phyloP scores from a whole-genome alignment of 139 green algal genomes.

The Chara braunii region DNA sequence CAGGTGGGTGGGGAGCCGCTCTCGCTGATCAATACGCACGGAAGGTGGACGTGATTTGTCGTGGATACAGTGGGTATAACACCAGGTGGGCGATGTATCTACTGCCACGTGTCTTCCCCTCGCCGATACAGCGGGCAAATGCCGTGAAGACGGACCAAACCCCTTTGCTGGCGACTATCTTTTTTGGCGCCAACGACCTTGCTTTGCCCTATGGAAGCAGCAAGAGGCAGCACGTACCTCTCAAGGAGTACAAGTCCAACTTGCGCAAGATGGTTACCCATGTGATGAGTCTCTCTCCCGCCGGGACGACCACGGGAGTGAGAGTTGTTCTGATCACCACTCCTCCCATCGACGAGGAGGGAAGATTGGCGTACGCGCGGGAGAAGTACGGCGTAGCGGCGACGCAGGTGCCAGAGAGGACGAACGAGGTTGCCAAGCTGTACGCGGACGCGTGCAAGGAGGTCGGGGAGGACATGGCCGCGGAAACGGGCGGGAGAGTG shows the following conservation, averaged over 20 bases:
- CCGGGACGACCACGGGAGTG: too few relatives aligned
- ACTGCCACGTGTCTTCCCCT: slow-evolving; percentile 53
- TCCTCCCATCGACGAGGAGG: slow-evolving; percentile 26
- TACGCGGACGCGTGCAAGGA: slow-evolving; percentile 52
- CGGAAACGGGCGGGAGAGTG: slow-evolving; percentile 43
- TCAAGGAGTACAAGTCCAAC: slow-evolving; percentile 51
- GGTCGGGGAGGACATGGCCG: slow-evolving; percentile 46
- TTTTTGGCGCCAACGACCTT: slow-evolving; percentile 89
- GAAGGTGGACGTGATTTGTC: slow-evolving; percentile 64
- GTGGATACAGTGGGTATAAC: slow-evolving; percentile 86
- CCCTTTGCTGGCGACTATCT: slow-evolving; percentile 62
- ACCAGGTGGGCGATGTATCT: slow-evolving; percentile 63
- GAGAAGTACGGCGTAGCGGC: background rate
- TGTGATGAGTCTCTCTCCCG: too few relatives aligned
- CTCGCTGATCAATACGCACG: slow-evolving; percentile 30
- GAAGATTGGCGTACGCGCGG: slow-evolving; percentile 10
- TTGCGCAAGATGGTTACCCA: slow-evolving; percentile 23
- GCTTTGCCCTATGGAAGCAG: slow-evolving; percentile 59
- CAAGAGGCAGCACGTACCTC: slow-evolving; percentile 71
- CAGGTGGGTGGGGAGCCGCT: slow-evolving; percentile 27
- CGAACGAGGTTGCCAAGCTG: slow-evolving; percentile 44
- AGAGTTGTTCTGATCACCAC: slow-evolving; percentile 31
- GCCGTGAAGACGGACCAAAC: too few relatives aligned
- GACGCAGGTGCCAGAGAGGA: slow-evolving; percentile 40
- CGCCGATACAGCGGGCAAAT: too few relatives aligned